Base-by-base conservation (phyloP, 345 rosid genomes). In the Trapa bicornis region DNA sequence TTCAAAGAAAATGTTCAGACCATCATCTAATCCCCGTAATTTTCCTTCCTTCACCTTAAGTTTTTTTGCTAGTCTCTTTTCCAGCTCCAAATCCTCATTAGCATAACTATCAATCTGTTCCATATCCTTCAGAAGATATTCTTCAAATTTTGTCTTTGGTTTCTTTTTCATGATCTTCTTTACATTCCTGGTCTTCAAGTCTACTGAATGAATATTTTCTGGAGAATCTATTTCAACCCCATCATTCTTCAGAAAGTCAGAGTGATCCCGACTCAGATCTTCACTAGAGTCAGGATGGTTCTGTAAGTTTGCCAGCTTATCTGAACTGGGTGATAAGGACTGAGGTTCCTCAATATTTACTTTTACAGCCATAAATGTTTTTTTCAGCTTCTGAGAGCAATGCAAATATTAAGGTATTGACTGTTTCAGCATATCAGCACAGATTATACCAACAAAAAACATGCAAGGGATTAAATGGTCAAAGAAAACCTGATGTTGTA, bases 31-130 rank as follows among this genome's bases (percentile, higher is more conserved):
- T 37, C 88, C 91, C 74, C 86, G 75, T 74, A 91, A 71, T 70
- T 82, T 83, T 22, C 95, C 89, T 37, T 68, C 77, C 69, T 94
- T 94, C 63, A 84, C 85, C 77, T 84, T 91, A 68, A 94, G 92
- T 76, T 83, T 91, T 89, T 86, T 91, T 9, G 92, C 95, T 47
- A 94, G 92, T 73, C 76, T 87, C 75, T 77, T 91, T 77, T 94
- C 99, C 73, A 89, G 45, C 70, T 72, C 76, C 76, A 79, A 47
- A 84, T 94, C 99, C 66, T 84, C 78, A 12, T 84, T 77, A 1
- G 73, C 79, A 71, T 73, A 70, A 47, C 61, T 53, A 54, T 22
- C 68, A 39, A 47, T 61, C 41, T 67, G 70, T 45, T 68, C 75
- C 73, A 71, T 71, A 65, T 87, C 92, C 79, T 86, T 76, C 73